Evolutionary conservation across 2,329 filamentous ascomycete species (phyloP).

Genomic region (Colletotrichum tropicale): DNA sequence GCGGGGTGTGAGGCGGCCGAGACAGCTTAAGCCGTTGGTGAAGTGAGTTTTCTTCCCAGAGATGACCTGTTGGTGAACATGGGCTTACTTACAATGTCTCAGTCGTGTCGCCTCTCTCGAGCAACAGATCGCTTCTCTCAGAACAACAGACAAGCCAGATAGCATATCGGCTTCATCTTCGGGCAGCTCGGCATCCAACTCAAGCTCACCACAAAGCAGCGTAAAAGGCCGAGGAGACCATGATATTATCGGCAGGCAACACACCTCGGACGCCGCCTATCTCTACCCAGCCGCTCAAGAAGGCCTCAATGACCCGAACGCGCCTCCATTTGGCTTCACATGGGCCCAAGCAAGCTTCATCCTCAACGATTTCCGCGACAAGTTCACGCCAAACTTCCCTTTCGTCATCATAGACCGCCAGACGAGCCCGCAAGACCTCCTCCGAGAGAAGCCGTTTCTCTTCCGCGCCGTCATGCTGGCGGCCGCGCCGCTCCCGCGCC

Average conservation of each 20-base stretch:
- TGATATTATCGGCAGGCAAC: background rate
- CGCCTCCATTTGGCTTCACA: constrained; percentile 38
- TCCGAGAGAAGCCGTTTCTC: constrained; percentile 39
- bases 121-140: constrained; percentile 22
- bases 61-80: background rate
- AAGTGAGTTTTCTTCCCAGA: constrained; percentile 24
- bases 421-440: constrained; percentile 32
- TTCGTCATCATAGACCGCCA: constrained; percentile 38
- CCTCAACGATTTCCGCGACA: constrained; percentile 34
- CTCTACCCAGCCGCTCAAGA: background rate
- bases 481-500: constrained; percentile 31
- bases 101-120: constrained; percentile 30
- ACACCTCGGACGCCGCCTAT: background rate
- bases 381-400: constrained; percentile 40
- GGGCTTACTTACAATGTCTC: background rate
- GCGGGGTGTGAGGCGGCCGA: constrained; percentile 32
- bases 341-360: constrained; percentile 42
- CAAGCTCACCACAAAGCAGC: background rate
- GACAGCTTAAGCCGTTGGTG: constrained; percentile 29
- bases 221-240: background rate
- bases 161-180: background rate
- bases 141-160: constrained; percentile 1
- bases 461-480: constrained; percentile 43
- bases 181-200: background rate
- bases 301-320: background rate